These are phyloP conservation scores for Bertia moriformis DNA, from an alignment of 2,329 filamentous ascomycete genomes.

Conservation along the genomic window DNA sequence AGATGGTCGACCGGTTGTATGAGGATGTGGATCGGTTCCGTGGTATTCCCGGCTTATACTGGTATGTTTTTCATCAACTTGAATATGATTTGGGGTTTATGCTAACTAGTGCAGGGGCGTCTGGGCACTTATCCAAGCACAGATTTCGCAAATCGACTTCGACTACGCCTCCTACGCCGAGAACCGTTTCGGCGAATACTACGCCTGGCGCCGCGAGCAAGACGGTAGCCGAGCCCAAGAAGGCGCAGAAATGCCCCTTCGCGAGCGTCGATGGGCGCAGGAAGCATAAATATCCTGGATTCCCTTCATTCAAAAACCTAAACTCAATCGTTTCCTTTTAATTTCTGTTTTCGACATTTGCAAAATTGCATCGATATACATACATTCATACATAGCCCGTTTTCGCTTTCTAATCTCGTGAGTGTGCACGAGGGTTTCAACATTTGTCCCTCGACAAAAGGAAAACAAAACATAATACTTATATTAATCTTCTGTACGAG, in stretches of 20 bases:
- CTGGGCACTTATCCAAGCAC: constrained; percentile 88
- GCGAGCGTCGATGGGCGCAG: constrained; percentile 70
- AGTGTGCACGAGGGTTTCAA: background rate
- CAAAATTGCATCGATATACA: background rate
- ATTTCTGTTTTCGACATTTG: too few species aligned
- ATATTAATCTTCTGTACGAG: too few species aligned
- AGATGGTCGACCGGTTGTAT: constrained; percentile 53
- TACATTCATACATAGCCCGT: background rate
- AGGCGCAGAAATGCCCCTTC: constrained; percentile 49
- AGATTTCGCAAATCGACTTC: constrained; percentile 89
- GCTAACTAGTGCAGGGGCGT: constrained; percentile 37
- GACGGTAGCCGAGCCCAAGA: constrained; percentile 42
- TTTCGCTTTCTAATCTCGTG: too few species aligned
- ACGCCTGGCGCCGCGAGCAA: constrained; percentile 69
- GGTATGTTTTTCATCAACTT: constrained; percentile 27
- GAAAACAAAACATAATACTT: too few species aligned
- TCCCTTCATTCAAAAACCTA: too few species aligned
- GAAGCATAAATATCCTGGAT: background rate
- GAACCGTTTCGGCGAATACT: constrained; percentile 75
- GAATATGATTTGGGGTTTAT: background rate
- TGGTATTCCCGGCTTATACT: constrained; percentile 76
- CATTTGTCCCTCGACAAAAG: too few species aligned
- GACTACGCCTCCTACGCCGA: constrained; percentile 91
- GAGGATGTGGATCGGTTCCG: constrained; percentile 76
- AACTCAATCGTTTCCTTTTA: too few species aligned